Evolutionary conservation across 805 yeast species (phyloP).

Genomic region (Yarrowia yakushimensis): DNA sequence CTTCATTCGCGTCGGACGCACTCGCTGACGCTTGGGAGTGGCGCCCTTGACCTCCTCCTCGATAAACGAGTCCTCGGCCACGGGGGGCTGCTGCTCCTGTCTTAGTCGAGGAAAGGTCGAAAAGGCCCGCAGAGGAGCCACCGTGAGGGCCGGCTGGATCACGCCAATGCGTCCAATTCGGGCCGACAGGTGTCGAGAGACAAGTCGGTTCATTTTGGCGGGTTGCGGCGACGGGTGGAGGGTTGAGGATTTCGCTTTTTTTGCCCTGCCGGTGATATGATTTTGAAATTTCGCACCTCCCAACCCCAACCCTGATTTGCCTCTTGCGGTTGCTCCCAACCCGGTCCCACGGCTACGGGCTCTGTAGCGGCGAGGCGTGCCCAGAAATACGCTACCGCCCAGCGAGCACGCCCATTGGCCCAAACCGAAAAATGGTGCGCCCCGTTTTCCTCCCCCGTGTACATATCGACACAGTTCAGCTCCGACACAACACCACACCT

Average conservation of each 20-base stretch:
- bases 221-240: not conserved
- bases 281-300: not conserved
- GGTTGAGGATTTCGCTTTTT: not conserved
- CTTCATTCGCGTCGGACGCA: conserved; percentile 27
- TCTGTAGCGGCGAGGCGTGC: not conserved
- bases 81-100: not conserved
- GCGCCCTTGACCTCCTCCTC: conserved; percentile 18
- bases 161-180: conserved; percentile 1
- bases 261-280: not conserved
- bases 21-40: conserved; percentile 26
- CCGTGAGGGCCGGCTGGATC: not conserved
- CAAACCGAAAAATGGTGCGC: conserved; percentile 20
- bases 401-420: conserved; percentile 11
- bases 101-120: not conserved
- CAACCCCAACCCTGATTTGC: not conserved
- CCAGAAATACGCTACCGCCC: not conserved
- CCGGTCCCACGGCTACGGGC: not conserved
- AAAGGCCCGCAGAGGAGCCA: not conserved
- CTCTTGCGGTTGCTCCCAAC: not conserved
- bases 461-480: conserved; percentile 23
- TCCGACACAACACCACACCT: conserved; percentile 22
- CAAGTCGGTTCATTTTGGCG: conserved; percentile 20
- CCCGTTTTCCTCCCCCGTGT: conserved; percentile 22
- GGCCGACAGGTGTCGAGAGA: conserved; percentile 16
- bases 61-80: not conserved